Evolutionary conservation across 2,329 filamentous ascomycete species (phyloP), one percentile per base, ranked within the genome.

Genomic region (Juglanconis sp.): DNA sequence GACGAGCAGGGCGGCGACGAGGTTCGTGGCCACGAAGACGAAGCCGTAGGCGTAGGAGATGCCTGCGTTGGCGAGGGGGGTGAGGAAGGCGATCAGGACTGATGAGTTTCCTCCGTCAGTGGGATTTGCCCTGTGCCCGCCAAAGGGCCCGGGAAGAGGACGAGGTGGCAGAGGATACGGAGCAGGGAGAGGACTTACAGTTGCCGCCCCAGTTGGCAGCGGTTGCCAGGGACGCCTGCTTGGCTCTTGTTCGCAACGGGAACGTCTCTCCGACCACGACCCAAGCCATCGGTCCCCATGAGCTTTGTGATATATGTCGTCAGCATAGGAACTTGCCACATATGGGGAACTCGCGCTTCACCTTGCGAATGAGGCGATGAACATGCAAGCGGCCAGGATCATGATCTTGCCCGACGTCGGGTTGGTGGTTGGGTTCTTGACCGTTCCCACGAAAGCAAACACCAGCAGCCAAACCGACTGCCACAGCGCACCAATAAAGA

Each of bases 1-100:
- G 61, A 91, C 87, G 53, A 91, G 79, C 17, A 84, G 67, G 4
- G 86, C 80, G 24, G 86, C 85, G 9, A 80, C 79, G 60, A 84
- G 82, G 69, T 86, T 87, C 71, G 87, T 90, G 4, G 81, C 86
- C 0, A 87, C 88, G 70, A 91, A 91, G 44, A 91, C 83, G 61
- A 90, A 85, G 36, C 88, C 88, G 70, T 89, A 90, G 4, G 80
- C 79, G 74, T 88, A 91, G 70, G 87, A 81, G 66, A 91, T 91
- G 17, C 81, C 77, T 35, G 82, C 79, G n/a, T 83, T 87, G 68
- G 91, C 91, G 76, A 90, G 91, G 5, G 36, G 52, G 9, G 46
- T 40, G 34, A 32, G 15, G 9, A 46, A 40, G 30, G 35, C 47
- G 30, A 57, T 36, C 35, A 32, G 36, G 36, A 40, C 17, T 40